These are phyloP conservation scores for Hemileccinum impolitum DNA, from an alignment of 768 basidiomycete species.

Conservation along the genomic window DNA sequence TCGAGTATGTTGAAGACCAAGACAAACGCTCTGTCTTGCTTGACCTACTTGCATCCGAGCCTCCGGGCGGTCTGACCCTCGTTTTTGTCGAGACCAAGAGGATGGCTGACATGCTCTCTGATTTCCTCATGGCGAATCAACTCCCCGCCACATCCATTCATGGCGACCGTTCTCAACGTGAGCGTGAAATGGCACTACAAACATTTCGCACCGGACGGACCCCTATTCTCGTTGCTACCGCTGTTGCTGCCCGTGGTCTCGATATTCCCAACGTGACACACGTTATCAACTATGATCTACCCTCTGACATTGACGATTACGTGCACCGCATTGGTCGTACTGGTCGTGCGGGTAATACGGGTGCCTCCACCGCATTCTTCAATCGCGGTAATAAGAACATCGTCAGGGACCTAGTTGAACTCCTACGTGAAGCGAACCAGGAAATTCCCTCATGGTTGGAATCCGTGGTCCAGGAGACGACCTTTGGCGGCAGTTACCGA, in stretches of 20 bases:
- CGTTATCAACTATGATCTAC: conserved; percentile 97
- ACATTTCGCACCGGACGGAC: conserved; percentile 95
- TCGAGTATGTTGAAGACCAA: conserved; percentile 95
- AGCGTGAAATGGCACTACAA: conserved; percentile 92
- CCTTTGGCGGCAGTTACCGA: conserved; percentile 58
- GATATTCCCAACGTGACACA: conserved; percentile 99
- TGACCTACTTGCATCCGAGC: conserved; percentile 83
- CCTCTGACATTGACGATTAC: conserved; percentile 98
- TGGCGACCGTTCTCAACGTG: conserved; percentile 95
- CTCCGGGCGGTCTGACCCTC: conserved; percentile 73
- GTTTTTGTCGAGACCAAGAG: conserved; percentile 99
- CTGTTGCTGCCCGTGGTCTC: conserved; percentile 97
- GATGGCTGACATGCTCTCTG: conserved; percentile 98
- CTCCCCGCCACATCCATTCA: conserved; percentile 96
- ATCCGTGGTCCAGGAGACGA: conserved; percentile 75
- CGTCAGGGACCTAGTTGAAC: conserved; percentile 86
- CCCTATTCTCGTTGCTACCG: conserved; percentile 95
- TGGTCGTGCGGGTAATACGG: conserved; percentile 97
- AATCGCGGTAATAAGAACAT: conserved; percentile 92
- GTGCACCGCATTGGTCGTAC: conserved; percentile 98
- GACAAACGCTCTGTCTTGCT: conserved; percentile 97
- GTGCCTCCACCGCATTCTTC: conserved; percentile 94
- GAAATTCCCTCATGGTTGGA: conserved; percentile 92
- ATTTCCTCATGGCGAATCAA: conserved; percentile 81
- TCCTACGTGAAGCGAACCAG: conserved; percentile 94